Conservation (phyloP, 805 yeast genomes). For the Tetrapisispora phaffii region DNA sequence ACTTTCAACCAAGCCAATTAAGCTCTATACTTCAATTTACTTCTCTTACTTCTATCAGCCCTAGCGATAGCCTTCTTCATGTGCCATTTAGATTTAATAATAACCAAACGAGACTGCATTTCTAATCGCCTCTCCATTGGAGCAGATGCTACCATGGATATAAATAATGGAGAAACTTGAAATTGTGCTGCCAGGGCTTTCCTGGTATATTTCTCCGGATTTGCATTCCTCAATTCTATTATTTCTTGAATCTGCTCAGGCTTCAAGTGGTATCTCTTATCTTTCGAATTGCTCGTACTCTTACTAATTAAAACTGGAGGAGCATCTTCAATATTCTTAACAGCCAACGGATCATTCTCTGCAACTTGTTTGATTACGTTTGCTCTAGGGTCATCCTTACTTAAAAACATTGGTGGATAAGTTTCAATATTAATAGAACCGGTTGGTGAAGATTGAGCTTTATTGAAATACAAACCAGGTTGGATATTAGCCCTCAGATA, state of each 20-base stretch:
- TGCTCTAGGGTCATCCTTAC: constrained; percentile 49
- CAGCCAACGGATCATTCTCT: constrained; percentile 13
- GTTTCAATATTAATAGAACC: constrained; percentile 35
- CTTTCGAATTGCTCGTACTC: constrained; percentile 9
- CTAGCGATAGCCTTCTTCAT: constrained; percentile 40
- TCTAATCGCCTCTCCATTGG: constrained; percentile 33
- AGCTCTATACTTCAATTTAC: constrained; percentile 51
- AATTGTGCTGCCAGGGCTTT: constrained; percentile 51
- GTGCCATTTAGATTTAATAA: constrained; percentile 42
- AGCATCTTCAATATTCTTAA: constrained; percentile 30
- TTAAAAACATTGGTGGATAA: constrained; percentile 65
- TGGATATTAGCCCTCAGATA: constrained; percentile 33
- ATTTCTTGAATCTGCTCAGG: constrained; percentile 52
- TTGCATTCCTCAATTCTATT: constrained; percentile 39
- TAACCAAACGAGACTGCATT: constrained; percentile 38
- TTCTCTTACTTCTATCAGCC: constrained; percentile 49
- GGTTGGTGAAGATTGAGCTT: constrained; percentile 56
- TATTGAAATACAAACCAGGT: constrained; percentile 50
- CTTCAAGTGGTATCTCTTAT: constrained; percentile 44
- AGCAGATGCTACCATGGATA: constrained; percentile 45
- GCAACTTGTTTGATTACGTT: constrained; percentile 26
- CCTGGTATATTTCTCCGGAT: constrained; percentile 58
- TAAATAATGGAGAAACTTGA: constrained; percentile 40
- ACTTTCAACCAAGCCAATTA: constrained; percentile 3
- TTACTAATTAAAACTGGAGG: constrained; percentile 31